Evolutionary conservation across 2,329 filamentous ascomycete genomes (phyloP).

Genomic region (Penicillium nordicum): DNA sequence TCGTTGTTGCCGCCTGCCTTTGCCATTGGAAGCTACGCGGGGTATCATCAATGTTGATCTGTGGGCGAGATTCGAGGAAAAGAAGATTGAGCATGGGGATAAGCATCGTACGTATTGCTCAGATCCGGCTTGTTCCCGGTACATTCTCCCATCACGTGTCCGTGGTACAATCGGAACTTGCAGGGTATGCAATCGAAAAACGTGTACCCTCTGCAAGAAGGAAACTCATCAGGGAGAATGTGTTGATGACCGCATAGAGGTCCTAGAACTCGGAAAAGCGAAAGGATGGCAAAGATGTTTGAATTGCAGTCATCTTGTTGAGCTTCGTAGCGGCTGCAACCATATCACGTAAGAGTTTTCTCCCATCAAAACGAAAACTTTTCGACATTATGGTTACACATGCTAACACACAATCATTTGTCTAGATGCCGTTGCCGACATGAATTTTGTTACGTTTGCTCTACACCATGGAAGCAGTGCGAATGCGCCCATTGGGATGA

Average conservation of each 20-base stretch:
- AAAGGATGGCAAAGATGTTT: conserved; percentile 74
- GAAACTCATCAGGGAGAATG: conserved; percentile 22
- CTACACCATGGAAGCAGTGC: conserved; percentile 28
- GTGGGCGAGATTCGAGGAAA: conserved; percentile 15
- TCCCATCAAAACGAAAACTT: background rate
- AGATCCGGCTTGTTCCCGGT: conserved; percentile 20
- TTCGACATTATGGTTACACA: too few species aligned
- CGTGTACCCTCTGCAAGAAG: conserved; percentile 27
- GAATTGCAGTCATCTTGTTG: conserved; percentile 59
- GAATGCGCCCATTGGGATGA: conserved; percentile 24
- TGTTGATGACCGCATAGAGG: conserved; percentile 24
- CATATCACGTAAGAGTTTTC: conserved; percentile 33
- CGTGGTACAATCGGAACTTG: conserved; percentile 19
- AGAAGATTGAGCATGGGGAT: conserved; percentile 24
- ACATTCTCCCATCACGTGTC: conserved; percentile 20
- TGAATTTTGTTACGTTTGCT: conserved; percentile 35
- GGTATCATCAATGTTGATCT: conserved; percentile 8
- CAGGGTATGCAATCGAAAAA: conserved; percentile 14
- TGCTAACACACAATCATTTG: background rate
- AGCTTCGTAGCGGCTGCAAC: conserved; percentile 32
- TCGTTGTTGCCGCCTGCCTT: conserved; percentile 25
- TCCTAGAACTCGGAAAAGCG: conserved; percentile 61
- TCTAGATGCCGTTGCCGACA: conserved; percentile 29
- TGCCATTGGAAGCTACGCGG: conserved; percentile 11
- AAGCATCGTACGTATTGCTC: conserved; percentile 27